Evolutionary conservation across 371 early-diverging fungal species (phyloP), one percentile per base, ranked within the genome.

Genomic region (Catenaria anguillulae): DNA sequence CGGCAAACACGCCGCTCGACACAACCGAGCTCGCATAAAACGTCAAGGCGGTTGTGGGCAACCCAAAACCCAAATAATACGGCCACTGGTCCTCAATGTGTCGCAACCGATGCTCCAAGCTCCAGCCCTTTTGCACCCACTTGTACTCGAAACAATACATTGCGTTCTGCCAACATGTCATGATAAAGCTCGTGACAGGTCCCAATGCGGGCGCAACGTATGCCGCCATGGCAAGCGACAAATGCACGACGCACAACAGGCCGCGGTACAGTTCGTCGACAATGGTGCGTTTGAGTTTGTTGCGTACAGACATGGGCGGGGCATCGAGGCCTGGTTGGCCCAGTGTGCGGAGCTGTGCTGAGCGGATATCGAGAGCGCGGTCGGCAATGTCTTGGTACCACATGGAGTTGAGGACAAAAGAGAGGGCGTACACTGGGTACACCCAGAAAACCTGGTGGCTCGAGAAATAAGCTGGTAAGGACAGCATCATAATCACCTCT

Each of bases 381-480:
- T 69, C 69, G 24, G 75, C 73, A n/a, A 75, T 73, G 5, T 59
- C 61, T 35, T 71, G 70, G 56, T 71, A 73, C 71, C 70, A 71
- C 13, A 67, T 40, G 34, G 68, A 34, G 50, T 67, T 71, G 52
- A 71, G 60, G 8, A 68, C 48, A 48, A 73, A 66, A 29, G 65
- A 68, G 23, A 71, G 36, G 2, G 52, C 56, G 63, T 70, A 71
- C 2, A 73, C 46, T 8, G 76, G 73, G 45, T 70, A 75, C 23
- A 68, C 43, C 72, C 73, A 75, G 13, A 70, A 35, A 15, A 66
- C 50, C 56, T 69, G 63, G 31, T 60, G n/a, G n/a, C n/a, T n/a
- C n/a, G n/a, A n/a, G n/a, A n/a, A n/a, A n/a, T n/a, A n/a, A n/a
- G n/a, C n/a, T n/a, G n/a, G n/a, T n/a, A n/a, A n/a, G n/a, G n/a